Evolutionary conservation across 805 yeast genomes (phyloP).

Genomic region (Metschnikowia santaceciliae): DNA sequence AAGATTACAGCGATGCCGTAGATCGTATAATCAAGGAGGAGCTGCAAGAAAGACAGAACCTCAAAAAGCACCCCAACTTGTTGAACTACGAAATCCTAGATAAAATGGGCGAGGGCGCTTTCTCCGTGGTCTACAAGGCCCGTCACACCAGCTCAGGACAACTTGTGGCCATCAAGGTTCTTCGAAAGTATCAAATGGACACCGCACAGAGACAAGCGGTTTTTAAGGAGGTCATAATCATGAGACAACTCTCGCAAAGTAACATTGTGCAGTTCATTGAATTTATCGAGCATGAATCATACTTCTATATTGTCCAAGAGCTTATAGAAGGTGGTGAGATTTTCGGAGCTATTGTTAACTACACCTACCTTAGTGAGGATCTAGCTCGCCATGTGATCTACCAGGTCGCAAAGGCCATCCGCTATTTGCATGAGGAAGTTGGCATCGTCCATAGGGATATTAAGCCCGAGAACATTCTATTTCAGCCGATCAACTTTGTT

Average conservation of each 20-base stretch:
- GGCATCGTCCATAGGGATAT: conserved; percentile 77
- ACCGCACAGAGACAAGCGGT: conserved; percentile 52
- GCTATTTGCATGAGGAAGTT: conserved; percentile 57
- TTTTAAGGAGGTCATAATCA: conserved; percentile 67
- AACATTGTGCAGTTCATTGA: conserved; percentile 56
- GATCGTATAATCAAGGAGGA: conserved; percentile 14
- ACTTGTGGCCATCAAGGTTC: conserved; percentile 70
- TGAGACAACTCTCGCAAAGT: conserved; percentile 59
- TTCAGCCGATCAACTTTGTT: conserved; percentile 49
- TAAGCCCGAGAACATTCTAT: conserved; percentile 74
- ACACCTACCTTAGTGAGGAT: conserved; percentile 72
- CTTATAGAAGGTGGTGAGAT: conserved; percentile 76
- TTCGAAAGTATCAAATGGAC: conserved; percentile 56
- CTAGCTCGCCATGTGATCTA: conserved; percentile 66
- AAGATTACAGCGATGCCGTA: conserved; percentile 12
- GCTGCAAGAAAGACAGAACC: conserved; percentile 2
- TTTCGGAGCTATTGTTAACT: conserved; percentile 73
- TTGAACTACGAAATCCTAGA: conserved; percentile 27
- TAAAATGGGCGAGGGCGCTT: conserved; percentile 80
- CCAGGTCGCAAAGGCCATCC: conserved; percentile 67
- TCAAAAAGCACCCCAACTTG: conserved; percentile 12
- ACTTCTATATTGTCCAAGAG: conserved; percentile 65
- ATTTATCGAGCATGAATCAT: conserved; percentile 47
- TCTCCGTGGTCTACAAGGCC: conserved; percentile 80
- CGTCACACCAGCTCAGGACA: conserved; percentile 40